Conservation (phyloP, 140 eudicot genomes). For the Cichorium intybus region DNA sequence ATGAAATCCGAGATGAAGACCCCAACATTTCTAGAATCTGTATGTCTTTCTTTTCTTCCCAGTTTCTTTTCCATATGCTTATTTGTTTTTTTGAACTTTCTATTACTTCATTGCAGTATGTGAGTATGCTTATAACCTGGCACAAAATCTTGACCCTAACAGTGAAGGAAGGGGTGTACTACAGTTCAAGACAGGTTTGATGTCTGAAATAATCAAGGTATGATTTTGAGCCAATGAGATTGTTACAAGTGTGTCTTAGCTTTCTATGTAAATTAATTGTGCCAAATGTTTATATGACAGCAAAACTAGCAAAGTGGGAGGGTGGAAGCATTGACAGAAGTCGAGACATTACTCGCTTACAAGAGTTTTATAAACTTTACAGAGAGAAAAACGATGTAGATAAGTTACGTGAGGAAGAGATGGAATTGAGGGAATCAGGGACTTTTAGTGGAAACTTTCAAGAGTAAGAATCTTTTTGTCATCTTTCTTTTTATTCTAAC, state of each 20-base stretch:
- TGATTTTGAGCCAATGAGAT: slow-evolving; percentile 12
- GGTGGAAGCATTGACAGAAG: slow-evolving; percentile 89
- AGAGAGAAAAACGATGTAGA: slow-evolving; percentile 78
- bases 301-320: slow-evolving; percentile 92
- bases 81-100: too few relatives aligned
- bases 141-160: slow-evolving; percentile 94
- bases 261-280: background rate
- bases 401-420: slow-evolving; percentile 81
- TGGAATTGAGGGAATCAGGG: slow-evolving; percentile 84
- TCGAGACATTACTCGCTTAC: slow-evolving; percentile 84
- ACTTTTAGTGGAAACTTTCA: slow-evolving; percentile 86
- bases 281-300: slow-evolving; percentile 39
- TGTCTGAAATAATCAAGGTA: slow-evolving; percentile 98
- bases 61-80: background rate
- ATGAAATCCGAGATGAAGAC: slow-evolving; percentile 95
- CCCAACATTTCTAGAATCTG: slow-evolving; percentile 80
- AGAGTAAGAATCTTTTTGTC: slow-evolving; percentile 51
- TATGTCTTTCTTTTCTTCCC: slow-evolving; percentile 33
- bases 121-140: slow-evolving; percentile 95
- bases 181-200: slow-evolving; percentile 93
- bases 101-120: slow-evolving; percentile 57
- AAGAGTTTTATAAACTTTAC: slow-evolving; percentile 75
- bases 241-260: background rate
- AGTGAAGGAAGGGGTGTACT: slow-evolving; percentile 98
- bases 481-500: background rate